phyloP scores from a whole-genome alignment of 2,329 filamentous ascomycete genomes.

The Aspergillus ruber region DNA sequence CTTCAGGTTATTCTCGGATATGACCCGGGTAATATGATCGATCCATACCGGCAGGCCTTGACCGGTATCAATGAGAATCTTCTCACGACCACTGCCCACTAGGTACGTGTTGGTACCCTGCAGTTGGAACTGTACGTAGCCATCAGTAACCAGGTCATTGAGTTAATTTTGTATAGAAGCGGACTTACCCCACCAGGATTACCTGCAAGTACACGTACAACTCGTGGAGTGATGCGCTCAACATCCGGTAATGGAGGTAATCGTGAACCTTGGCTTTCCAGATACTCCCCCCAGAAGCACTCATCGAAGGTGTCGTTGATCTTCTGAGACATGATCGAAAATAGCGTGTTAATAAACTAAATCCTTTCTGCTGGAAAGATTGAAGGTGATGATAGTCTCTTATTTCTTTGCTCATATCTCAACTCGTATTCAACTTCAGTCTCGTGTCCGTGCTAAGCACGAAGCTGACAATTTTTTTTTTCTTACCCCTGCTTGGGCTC shows the following conservation, averaged over 20 bases:
- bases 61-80: slow-evolving; percentile 34
- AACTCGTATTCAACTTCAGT: too few species aligned
- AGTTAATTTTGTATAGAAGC: neutral
- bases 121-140: slow-evolving; percentile 23
- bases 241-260: slow-evolving; percentile 36
- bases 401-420: too few species aligned
- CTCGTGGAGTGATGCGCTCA: slow-evolving; percentile 37
- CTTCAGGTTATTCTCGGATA: slow-evolving; percentile 21
- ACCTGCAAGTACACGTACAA: slow-evolving; percentile 40
- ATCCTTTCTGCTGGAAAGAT: too few species aligned
- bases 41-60: slow-evolving; percentile 29
- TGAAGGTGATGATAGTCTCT: too few species aligned
- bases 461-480: too few species aligned
- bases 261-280: slow-evolving; percentile 31
- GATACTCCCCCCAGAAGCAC: slow-evolving; percentile 45
- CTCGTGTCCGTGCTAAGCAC: too few species aligned
- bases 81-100: slow-evolving; percentile 28
- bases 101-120: slow-evolving; percentile 40
- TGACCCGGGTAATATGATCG: slow-evolving; percentile 25
- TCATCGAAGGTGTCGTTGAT: slow-evolving; percentile 45
- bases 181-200: slow-evolving; percentile 38
- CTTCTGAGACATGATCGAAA: slow-evolving; percentile 12
- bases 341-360: too few species aligned
- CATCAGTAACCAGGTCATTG: neutral
- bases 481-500: too few species aligned